Conservation (phyloP, 164 flowering plant species). For the Sextonia rubra region DNA sequence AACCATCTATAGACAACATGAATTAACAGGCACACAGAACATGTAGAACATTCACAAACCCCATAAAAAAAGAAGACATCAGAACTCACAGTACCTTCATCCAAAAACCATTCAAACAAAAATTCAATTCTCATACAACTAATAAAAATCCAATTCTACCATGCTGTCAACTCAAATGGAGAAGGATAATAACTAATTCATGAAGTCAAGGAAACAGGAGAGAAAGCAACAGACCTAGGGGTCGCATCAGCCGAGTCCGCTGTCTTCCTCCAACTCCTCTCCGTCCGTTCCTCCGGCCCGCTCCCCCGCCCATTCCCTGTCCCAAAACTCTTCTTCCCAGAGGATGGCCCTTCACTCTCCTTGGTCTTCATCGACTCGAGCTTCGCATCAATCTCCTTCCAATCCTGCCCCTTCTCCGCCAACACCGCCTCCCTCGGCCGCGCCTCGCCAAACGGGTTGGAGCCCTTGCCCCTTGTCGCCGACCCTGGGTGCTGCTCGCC, state of each 20-base stretch:
- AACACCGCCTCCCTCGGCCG: conserved; percentile 96
- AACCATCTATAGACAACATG: too few relatives aligned
- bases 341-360: conserved; percentile 33
- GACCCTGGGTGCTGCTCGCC: conserved; percentile 25
- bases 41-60: too few relatives aligned
- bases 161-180: too few relatives aligned
- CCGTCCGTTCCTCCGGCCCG: conserved; percentile 26
- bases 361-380: conserved; percentile 61
- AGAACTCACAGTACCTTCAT: too few relatives aligned
- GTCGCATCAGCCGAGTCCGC: conserved; percentile 22
- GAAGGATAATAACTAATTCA: neutral
- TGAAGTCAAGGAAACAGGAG: neutral
- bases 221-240: conserved; percentile 27
- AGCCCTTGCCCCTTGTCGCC: conserved; percentile 42
- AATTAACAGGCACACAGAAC: too few relatives aligned
- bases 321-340: conserved; percentile 44
- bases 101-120: too few relatives aligned
- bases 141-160: too few relatives aligned
- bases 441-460: conserved; percentile 90
- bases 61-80: too few relatives aligned
- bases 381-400: conserved; percentile 91
- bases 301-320: conserved; percentile 33
- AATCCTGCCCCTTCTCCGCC: conserved; percentile 87
- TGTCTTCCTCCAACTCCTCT: conserved; percentile 72
- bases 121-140: too few relatives aligned